These are phyloP conservation scores for Pseudocercospora crystallina DNA, from an alignment of 2,329 filamentous ascomycete genomes.

Conservation along the genomic window DNA sequence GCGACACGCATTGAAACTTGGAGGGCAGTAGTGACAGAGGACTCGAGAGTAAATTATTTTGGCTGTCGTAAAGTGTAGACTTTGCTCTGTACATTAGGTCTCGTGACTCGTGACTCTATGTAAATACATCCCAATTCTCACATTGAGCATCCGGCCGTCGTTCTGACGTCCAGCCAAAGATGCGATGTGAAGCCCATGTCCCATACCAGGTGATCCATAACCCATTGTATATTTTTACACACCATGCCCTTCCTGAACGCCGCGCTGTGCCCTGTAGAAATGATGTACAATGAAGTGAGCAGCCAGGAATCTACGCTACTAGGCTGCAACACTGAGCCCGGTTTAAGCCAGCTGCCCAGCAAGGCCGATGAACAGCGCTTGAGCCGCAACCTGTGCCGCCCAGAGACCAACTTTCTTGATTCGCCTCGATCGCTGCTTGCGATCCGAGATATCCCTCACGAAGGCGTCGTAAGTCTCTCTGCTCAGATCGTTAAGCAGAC, in stretches of 20 bases:
- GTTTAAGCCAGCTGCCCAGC: conserved; percentile 70
- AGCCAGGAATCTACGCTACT: neutral
- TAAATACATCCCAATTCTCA: neutral
- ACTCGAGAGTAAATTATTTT: too few relatives aligned
- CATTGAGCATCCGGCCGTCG: conserved; percentile 2
- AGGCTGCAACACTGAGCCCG: neutral
- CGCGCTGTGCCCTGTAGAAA: conserved; percentile 5
- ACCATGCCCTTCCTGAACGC: conserved; percentile 6
- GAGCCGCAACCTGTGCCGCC: conserved; percentile 88
- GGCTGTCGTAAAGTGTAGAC: too few relatives aligned
- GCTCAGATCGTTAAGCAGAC: conserved; percentile 88
- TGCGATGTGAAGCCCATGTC: conserved; percentile 1
- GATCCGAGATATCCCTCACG: conserved; percentile 84
- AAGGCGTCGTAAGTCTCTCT: conserved; percentile 95
- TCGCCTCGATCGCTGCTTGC: conserved; percentile 79
- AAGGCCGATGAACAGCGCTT: conserved; percentile 92
- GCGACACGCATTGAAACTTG: too few relatives aligned
- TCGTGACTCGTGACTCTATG: conserved; percentile 8
- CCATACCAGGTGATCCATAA: neutral
- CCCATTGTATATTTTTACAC: conserved; percentile 2
- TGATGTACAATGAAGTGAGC: neutral
- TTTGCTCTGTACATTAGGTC: conserved; percentile 11
- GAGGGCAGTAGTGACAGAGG: too few relatives aligned
- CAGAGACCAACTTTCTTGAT: conserved; percentile 96
- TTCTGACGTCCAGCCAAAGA: conserved; percentile 1